Base-by-base conservation (phyloP, 1,139 yeast genomes). In the Torulaspora pretoriensis region DNA sequence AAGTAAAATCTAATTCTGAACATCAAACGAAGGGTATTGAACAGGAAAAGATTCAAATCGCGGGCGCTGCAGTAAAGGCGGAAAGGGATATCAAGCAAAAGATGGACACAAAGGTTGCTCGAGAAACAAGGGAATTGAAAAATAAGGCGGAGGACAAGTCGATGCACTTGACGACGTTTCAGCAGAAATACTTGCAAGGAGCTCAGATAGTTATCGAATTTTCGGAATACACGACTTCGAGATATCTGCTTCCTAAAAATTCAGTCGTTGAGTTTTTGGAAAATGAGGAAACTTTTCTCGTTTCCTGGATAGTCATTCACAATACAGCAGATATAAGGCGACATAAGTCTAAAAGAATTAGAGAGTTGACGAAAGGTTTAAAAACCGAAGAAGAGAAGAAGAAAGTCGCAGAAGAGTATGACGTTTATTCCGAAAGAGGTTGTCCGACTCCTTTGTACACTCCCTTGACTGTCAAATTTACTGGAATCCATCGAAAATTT, bases 121-220 rank as follows among this genome's bases (percentile, higher is more conserved):
- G 34, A 26, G 29, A 27, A 55, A 53, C 22, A 57, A 53, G 34
- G 45, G 38, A 8, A 57, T 49, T 10, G 36, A 26, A 31, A 17
- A 13, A 6, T 14, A 40, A 54, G 35, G 51, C 48, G 12, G 62
- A 60, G 19, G 78, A 73, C 40, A 79, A 78, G 54, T 58, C 61
- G 12, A 57, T 59, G 58, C 66, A 59, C 37, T 65, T 83, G 43
- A 83, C 92, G 0, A 83, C 89, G 0, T 83, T 84, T 55, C 95
- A 84, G 58, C 90, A 82, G 54, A 74, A 78, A 58, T 84, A 84
- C 57, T 68, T 78, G 31, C 66, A 75, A 33, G 78, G 80, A 57
- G 89, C 95, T 0, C 84, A 87, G 40, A 64, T 92, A 38, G 80
- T 89, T 10, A 82, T 92, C 65, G 98, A 92, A 64, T 90, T 81